Percentiles rank a stretch among this genome's conserved stretches.
These are phyloP conservation scores for Paecilomyces sp. DNA, from an alignment of 2,329 filamentous ascomycete genomes.

Conservation along the genomic window DNA sequence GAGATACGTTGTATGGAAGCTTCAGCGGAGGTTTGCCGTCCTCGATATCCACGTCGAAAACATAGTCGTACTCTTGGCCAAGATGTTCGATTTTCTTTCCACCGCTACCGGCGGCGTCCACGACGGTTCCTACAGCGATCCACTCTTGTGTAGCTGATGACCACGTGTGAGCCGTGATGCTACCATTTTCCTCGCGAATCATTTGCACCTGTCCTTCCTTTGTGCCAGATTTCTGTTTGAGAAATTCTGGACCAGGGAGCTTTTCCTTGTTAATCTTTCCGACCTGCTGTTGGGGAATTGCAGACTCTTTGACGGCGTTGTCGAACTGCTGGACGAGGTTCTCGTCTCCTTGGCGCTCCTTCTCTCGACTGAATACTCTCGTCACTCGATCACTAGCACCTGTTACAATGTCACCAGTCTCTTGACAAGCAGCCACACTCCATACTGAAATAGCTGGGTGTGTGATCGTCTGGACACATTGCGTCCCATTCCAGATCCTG, in stretches of 20 bases:
- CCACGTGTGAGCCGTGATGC: conserved; percentile 83
- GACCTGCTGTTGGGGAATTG: conserved; percentile 81
- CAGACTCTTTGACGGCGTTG: conserved; percentile 70
- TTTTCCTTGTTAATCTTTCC: conserved; percentile 85
- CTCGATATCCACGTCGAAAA: conserved; percentile 94
- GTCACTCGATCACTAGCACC: conserved; percentile 84
- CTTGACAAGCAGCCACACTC: conserved; percentile 73
- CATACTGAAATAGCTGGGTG: conserved; percentile 96
- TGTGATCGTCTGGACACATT: conserved; percentile 92
- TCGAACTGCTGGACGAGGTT: conserved; percentile 68
- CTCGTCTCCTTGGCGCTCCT: conserved; percentile 61
- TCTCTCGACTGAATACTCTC: conserved; percentile 71
- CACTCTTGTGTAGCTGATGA: conserved; percentile 65
- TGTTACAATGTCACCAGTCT: conserved; percentile 87
- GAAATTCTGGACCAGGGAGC: conserved; percentile 79
- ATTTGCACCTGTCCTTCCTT: conserved; percentile 95
- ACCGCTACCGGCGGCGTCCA: conserved; percentile 77
- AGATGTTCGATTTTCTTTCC: conserved; percentile 69
- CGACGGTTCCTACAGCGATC: conserved; percentile 88
- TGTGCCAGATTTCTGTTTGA: conserved; percentile 74
- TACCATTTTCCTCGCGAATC: conserved; percentile 75
- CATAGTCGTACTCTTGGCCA: conserved; percentile 88
- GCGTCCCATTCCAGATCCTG: conserved; percentile 72
- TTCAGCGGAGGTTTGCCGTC: conserved; percentile 89
- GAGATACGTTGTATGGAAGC: conserved; percentile 84